A percentile compares a stretch with the other conserved stretches of the same genome.
Evolutionary conservation across 2,329 filamentous ascomycete species (phyloP).

Genomic region (Aspergillus transmontanensis): DNA sequence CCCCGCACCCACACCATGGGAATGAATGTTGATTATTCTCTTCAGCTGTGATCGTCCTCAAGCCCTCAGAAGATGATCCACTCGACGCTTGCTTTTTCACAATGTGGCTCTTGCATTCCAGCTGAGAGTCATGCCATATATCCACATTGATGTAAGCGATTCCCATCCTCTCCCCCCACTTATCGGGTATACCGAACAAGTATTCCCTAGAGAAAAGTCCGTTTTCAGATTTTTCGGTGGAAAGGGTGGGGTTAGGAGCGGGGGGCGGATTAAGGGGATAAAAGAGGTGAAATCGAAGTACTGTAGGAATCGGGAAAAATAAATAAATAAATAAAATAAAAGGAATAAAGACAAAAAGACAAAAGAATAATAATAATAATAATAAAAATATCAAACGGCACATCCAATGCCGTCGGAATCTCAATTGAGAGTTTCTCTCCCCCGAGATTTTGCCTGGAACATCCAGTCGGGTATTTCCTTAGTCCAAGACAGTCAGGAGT

Average conservation of each 20-base stretch:
- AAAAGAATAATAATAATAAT: neutral
- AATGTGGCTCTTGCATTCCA: conserved; percentile 8
- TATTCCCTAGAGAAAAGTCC: neutral
- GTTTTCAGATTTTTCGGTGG: neutral
- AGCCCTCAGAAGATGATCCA: conserved; percentile 7
- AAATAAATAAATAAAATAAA: neutral
- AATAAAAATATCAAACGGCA: neutral
- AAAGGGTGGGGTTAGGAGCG: neutral
- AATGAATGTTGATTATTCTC: conserved; percentile 2
- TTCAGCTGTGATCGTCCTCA: conserved; percentile 7
- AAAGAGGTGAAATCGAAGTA: no score
- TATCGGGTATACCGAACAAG: neutral
- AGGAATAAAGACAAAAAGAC: neutral
- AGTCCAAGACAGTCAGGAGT: neutral
- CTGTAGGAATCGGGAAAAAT: neutral
- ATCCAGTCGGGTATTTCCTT: neutral
- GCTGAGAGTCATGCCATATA: conserved; percentile 10
- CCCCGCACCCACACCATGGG: conserved; percentile 24
- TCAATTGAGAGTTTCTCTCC: neutral
- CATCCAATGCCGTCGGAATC: neutral
- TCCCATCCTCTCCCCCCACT: neutral
- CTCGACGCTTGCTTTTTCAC: conserved; percentile 3
- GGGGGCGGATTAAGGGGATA: no score
- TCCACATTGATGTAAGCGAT: conserved; percentile 3
- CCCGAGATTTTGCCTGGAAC: neutral